These are phyloP conservation scores for Gaeumannomyces sp. DNA, from an alignment of 2,329 filamentous ascomycete species.

Conservation along the genomic window DNA sequence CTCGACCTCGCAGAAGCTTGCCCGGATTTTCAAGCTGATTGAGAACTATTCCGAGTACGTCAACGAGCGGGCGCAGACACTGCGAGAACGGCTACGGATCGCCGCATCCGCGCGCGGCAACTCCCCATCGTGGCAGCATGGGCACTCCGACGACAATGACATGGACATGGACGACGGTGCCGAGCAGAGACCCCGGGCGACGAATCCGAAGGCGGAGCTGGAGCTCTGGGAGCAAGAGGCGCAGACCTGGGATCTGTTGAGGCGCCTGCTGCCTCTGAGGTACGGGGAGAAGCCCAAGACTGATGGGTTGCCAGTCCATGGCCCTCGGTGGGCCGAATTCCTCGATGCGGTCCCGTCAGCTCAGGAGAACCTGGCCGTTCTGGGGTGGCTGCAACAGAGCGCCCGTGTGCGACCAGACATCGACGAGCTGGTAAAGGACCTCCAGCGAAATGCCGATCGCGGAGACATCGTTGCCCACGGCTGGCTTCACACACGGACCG, in stretches of 20 bases:
- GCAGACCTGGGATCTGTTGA: constrained; percentile 84
- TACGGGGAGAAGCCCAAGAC: constrained; percentile 41
- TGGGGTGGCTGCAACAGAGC: constrained; percentile 81
- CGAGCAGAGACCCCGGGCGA: constrained; percentile 22
- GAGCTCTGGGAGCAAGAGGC: constrained; percentile 72
- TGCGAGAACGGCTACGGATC: constrained; percentile 34
- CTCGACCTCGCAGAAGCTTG: constrained; percentile 48
- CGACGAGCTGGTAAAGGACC: constrained; percentile 67
- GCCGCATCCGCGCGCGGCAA: constrained; percentile 21
- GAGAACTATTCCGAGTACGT: constrained; percentile 57
- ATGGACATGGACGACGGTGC: constrained; percentile 52
- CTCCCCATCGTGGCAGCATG: constrained; percentile 23
- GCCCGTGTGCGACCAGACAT: constrained; percentile 67
- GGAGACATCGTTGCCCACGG: constrained; percentile 80
- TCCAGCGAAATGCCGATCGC: constrained; percentile 69
- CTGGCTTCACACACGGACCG: constrained; percentile 85
- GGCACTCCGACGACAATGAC: constrained; percentile 25
- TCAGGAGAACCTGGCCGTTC: constrained; percentile 69
- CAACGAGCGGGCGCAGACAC: constrained; percentile 33
- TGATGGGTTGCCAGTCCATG: constrained; percentile 21
- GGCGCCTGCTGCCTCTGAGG: constrained; percentile 65
- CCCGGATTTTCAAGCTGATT: constrained; percentile 62
- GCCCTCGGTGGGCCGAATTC: constrained; percentile 62
- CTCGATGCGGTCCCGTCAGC: constrained; percentile 66
- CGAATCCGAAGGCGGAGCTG: constrained; percentile 36